Base-by-base conservation (phyloP, 306 rosid genomes). In the Pueraria montana region DNA sequence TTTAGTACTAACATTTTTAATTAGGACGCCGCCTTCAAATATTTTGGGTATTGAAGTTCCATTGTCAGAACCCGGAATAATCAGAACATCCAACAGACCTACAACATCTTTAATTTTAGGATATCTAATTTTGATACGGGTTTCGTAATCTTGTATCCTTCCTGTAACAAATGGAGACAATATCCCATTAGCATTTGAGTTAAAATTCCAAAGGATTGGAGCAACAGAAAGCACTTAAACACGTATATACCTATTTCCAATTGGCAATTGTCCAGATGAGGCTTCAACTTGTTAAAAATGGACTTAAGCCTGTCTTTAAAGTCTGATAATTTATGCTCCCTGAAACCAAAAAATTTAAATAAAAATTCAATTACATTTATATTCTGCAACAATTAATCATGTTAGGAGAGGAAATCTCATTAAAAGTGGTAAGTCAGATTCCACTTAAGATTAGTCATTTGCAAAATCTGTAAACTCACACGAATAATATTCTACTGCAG, bases 1-100 rank as follows among this genome's bases (percentile, higher is more conserved):
- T 82, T 20, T 59, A 24, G 59, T 5, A 63, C 76, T 62, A 40
- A 84, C 87, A 56, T 12, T 27, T 49, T 14, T 84, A 49, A 23
- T 30, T 45, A 1, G 11, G 38, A 9, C 4, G 38, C 38, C 30
- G 24, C 20, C 81, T 52, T 53, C 80, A 79, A n/a, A 73, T 64
- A 84, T 7, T 8, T 4, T 21, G 32, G 79, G 79, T 20, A 12
- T 27, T 8, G 40, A 14, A 18, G 80, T 52, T 53, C 58, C 72
- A 43, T 6, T 16, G 64, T 42, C 46, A 32, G 71, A 17, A 8
- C 24, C 46, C 58, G 72, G 70, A 64, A 64, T 4, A 32, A 64
- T 53, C 38, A 84, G 38, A 72, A 79, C 61, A 45, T 18, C 76
- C 77, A 84, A 65, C 48, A 84, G 42, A 9, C 6, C 87, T 14